Percentiles rank a stretch among this genome's conserved stretches.
These are phyloP conservation scores for Neoscytalidium dimidiatum DNA, from an alignment of 2,329 filamentous ascomycete genomes.

Conservation along the genomic window DNA sequence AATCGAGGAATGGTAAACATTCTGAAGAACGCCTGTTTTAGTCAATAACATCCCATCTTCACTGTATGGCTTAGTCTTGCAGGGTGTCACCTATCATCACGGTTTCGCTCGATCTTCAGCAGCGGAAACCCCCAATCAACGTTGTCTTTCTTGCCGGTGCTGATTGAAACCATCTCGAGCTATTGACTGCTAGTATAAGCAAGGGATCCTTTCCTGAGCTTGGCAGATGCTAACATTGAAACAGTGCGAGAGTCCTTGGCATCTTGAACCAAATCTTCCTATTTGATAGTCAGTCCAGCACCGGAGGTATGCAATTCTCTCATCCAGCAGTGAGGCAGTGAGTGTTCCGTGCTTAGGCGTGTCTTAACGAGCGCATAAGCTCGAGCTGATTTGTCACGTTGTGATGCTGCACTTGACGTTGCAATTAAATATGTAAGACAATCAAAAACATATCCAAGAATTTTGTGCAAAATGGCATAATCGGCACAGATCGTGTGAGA, in stretches of 20 bases:
- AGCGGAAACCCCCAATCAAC: neutral
- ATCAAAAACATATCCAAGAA: slow-evolving; percentile 8
- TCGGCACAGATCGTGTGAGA: slow-evolving; percentile 7
- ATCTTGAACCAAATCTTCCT: neutral
- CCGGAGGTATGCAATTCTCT: too few relatives aligned
- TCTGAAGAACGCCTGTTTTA: neutral
- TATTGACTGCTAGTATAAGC: neutral
- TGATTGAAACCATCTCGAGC: neutral
- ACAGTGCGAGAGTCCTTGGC: neutral
- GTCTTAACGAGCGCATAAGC: neutral
- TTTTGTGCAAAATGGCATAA: neutral
- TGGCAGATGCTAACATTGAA: neutral
- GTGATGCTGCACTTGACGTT: neutral
- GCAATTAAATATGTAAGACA: neutral
- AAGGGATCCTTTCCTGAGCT: neutral
- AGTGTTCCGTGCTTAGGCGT: too few relatives aligned
- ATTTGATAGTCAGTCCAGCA: too few relatives aligned
- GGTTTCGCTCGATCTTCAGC: neutral
- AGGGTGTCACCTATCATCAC: neutral
- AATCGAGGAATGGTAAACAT: slow-evolving; percentile 7
- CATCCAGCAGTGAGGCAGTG: too few relatives aligned
- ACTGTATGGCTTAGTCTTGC: neutral
- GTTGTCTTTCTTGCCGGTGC: neutral
- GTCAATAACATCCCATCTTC: neutral
- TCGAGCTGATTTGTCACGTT: neutral